Evolutionary conservation across 129 eudicot genomes (phyloP), one percentile per base, ranked within the genome.

Genomic region (Sambucus nigra): DNA sequence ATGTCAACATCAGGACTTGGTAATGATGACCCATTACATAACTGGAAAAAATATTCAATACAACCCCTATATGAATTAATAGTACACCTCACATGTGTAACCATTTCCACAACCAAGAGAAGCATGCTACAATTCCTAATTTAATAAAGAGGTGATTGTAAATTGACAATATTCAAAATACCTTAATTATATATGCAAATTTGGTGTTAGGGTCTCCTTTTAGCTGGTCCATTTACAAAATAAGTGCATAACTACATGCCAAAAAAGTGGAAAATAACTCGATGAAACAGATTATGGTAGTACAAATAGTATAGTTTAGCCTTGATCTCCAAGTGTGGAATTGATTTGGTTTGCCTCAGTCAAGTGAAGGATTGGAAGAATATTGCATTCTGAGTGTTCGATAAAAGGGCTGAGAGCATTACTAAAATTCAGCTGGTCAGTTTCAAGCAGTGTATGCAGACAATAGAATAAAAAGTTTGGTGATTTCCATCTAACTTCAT

Each of bases 141-240:
- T 35, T 1, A 10, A 29, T 44, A 42, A 22, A 25, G 32, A 32
- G 38, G 47, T 8, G 11, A n/a, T 27, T 29, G 25, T 10, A 26
- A 57, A n/a, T 16, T 38, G 11, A 25, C 7, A 35, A 24, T 21
- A 65, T 22, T 42, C 26, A 14, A 41, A 52, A n/a, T 82, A 91
- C 98, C 98, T 85, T 91, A 47, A 91, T 55, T n/a, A 91, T 55
- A 67, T 74, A 91, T 13, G 81, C 95, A 47, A 89, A 85, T 57
- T 71, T 70, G 49, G 76, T 25, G 60, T 76, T 54, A 72, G 70
- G 16, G 47, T 81, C 94, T 48, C 78, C 87, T 69, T 76, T 84
- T 69, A 81, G 70, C 73, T 73, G 87, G 67, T 70, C 76, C 67
- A 71, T 85, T 95, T 91, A 82, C 94, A 91, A 85, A 88, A 80